phyloP scores from a whole-genome alignment of 768 basidiomycete genomes.

The Pseudohyphozyma bogoriensis region DNA sequence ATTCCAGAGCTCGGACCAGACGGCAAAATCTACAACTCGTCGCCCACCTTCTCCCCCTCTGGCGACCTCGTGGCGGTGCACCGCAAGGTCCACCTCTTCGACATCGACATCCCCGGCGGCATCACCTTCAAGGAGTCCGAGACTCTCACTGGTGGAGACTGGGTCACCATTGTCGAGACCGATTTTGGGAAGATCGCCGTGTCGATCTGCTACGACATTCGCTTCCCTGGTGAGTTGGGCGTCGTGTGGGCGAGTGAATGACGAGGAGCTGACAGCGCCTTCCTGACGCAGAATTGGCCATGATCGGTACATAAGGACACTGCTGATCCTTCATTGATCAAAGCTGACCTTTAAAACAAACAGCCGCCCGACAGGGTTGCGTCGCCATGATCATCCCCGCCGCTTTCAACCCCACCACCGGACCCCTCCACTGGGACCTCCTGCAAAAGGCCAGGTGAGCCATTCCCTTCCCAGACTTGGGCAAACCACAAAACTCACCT shows the following conservation, averaged over 20 bases:
- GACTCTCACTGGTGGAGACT: constrained; percentile 53
- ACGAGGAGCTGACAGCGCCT: no score
- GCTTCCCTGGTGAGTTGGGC: no score
- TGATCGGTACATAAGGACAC: constrained; percentile 84
- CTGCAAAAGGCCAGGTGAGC: constrained; percentile 70
- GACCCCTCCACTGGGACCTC: constrained; percentile 91
- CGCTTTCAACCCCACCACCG: constrained; percentile 92
- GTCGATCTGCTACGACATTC: constrained; percentile 91
- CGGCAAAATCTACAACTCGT: constrained; percentile 79
- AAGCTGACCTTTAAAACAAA: not conserved
- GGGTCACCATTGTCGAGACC: constrained; percentile 73
- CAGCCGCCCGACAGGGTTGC: no score
- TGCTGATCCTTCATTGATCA: constrained; percentile 10
- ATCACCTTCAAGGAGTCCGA: constrained; percentile 66
- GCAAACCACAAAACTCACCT: no score
- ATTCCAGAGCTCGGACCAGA: constrained; percentile 71
- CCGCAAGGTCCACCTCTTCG: constrained; percentile 92
- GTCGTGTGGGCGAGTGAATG: no score
- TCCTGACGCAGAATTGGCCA: constrained; percentile 81
- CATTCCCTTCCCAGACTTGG: no score
- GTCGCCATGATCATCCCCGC: constrained; percentile 82
- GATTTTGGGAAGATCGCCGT: constrained; percentile 96
- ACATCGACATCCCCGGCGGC: constrained; percentile 90
- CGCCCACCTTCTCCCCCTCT: constrained; percentile 33
- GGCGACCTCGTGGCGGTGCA: constrained; percentile 53